Evolutionary conservation across 495 filamentous ascomycete species (phyloP), one percentile per base, ranked within the genome.

Genomic region (Penicillium cosmopolitanum): DNA sequence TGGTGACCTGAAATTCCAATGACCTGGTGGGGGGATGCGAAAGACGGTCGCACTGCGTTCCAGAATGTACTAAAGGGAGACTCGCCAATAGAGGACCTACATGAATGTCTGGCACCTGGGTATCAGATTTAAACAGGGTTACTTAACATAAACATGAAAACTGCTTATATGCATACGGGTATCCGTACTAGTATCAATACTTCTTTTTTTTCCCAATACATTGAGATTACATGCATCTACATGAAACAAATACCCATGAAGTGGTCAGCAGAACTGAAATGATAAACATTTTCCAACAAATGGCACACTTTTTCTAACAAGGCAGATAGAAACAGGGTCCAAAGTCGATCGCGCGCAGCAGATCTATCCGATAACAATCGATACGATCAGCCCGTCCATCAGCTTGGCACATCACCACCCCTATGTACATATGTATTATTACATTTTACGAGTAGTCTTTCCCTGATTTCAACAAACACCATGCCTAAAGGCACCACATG

Each of bases 21-120:
- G 53, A 66, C 60, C 63, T 61, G 66, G 63, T 68, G 34, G 56
- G 46, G 51, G 60, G 66, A 57, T 4, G 58, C 53, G 21, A 19
- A 28, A 19, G 21, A 23, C 46, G 36, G 66, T 68, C 48, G 60
- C 57, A 68, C 66, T 47, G 35, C 46, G 43, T 56, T 36, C 25
- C 19, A n/a, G n/a, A n/a, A n/a, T 42, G n/a, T 21, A 13, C 6
- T 44, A 16, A 10, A 51, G 11, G 19, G 46, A 47, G 46, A 9
- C 6, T 48, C 8, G 46, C 23, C 46, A 11, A 40, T 2, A 16
- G 16, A 44, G 7, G n/a, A 19, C 15, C 16, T 5, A 19, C n/a
- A 44, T 44, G 16, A 18, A 19, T 16, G 13, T 5, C 5, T 2
- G 10, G 8, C 5, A 38, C 12, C 15, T n/a, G 28, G 21, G 23